Percentiles rank a stretch among this genome's conserved stretches.
Conservation (phyloP, 176 grass and related monocot species). For the Urochloa ruziziensis region DNA sequence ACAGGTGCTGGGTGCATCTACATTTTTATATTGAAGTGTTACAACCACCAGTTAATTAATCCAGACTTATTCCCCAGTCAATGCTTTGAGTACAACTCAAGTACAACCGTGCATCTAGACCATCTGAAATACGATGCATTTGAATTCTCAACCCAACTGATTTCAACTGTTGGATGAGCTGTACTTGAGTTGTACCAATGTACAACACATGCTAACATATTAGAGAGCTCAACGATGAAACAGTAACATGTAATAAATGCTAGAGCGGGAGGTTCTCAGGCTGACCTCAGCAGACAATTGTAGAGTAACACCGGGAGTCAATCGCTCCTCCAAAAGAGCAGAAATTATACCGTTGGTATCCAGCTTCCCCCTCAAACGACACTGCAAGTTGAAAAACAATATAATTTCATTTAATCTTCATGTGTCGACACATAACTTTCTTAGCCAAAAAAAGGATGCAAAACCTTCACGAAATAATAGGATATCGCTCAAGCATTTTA, state of each 20-base stretch:
- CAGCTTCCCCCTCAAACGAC: slow-evolving; percentile 65
- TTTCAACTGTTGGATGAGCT: not conserved
- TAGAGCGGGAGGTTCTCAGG: not conserved
- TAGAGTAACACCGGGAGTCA: slow-evolving; percentile 39
- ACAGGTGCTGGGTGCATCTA: not conserved
- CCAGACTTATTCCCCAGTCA: not conserved
- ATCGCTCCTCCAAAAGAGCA: slow-evolving; percentile 65
- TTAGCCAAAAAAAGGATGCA: not conserved
- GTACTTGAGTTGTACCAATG: not conserved
- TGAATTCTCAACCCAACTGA: not conserved
- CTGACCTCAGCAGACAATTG: slow-evolving; percentile 82
- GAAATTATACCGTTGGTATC: slow-evolving; percentile 64
- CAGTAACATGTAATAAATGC: not conserved
- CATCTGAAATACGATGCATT: not conserved
- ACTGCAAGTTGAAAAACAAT: slow-evolving; percentile 48
- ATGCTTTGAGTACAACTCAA: not conserved
- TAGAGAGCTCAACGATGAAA: not conserved
- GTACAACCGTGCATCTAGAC: not conserved
- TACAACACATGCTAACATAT: not conserved
- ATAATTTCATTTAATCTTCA: not conserved
- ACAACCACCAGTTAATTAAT: not conserved
- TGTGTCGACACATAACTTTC: not conserved
- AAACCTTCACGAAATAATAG: not conserved
- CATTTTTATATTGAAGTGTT: not conserved
- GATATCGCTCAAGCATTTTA: not conserved